Base-by-base conservation (phyloP, 129 eudicot species). In the Calendula officinalis region DNA sequence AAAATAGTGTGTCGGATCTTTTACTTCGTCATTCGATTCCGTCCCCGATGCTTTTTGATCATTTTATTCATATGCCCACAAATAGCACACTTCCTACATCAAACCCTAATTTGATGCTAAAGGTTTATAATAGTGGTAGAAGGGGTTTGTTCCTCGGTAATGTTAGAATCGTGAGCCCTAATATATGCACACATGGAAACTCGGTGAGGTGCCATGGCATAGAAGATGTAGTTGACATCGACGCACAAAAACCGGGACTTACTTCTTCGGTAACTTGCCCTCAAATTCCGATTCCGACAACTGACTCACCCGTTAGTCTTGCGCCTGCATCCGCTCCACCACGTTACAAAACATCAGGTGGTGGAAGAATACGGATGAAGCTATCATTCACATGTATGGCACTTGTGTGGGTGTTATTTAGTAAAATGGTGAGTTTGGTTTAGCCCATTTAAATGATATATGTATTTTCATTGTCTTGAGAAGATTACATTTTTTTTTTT, bases 191-290 rank as follows among this genome's bases (percentile, higher is more conserved):
- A 35, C 61, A 36, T 6, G 81, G 83, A 5, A 60, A 73, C 52
- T 80, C 87, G 3, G 78, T 86, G 17, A 74, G 85, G 45, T 90
- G 97, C 45, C 97, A 86, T 44, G 97, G 97, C 32, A 71, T 90
- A 51, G 97, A 86, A 56, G 77, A 68, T 9, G 87, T 86, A 12
- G 41, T 86, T 66, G 37, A 16, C 16, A 2, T 63, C 16, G 70
- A 72, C 33, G 42, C 30, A 15, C 56, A 72, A 22, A 44, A 54
- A 63, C 71, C 64, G 3, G 53, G 49, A 53, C 47, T 45, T 34
- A 8, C 74, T 3, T 57, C 74, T 3, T 12, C 74, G 8, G 16
- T 69, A n/a, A 57, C 47, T 35, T 69, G 74, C 46, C 54, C 74
- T 3, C 38, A 30, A 7, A 44, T 33, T 39, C 47, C 64, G 11